phyloP scores from a whole-genome alignment of 345 rosid species.

The Firmiana major region DNA sequence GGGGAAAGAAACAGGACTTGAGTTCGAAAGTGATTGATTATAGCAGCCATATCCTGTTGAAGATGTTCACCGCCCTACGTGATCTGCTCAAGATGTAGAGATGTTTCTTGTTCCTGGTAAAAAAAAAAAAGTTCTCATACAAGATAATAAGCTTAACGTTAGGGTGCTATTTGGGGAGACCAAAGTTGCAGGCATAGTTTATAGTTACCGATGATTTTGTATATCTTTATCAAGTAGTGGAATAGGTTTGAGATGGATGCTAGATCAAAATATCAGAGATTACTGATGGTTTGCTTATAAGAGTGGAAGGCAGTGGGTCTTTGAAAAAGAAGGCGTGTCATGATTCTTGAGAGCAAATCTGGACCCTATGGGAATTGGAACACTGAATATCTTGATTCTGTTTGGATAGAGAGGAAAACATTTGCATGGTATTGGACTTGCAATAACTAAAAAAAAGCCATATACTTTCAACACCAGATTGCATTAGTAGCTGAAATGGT shows the following conservation, averaged over 20 bases:
- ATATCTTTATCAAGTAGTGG: background rate
- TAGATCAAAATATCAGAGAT: background rate
- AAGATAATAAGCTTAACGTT: constrained; percentile 2
- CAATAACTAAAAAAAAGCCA: too few species aligned
- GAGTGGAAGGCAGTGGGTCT: too few species aligned
- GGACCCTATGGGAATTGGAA: too few species aligned
- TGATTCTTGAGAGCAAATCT: too few species aligned
- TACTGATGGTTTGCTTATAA: background rate
- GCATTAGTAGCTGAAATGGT: too few species aligned
- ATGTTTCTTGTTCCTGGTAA: constrained; percentile 14
- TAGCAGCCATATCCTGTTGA: constrained; percentile 2
- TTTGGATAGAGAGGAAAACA: too few species aligned
- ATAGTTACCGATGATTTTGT: constrained; percentile 17
- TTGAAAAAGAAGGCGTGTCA: too few species aligned
- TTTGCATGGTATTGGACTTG: too few species aligned
- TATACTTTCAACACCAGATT: too few species aligned
- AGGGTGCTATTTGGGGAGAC: constrained; percentile 7
- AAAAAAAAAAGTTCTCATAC: background rate
- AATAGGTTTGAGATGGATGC: background rate
- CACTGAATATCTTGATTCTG: too few species aligned
- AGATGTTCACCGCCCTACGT: constrained; percentile 4
- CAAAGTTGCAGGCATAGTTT: background rate
- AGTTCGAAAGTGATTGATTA: constrained; percentile 6
- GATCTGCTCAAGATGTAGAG: constrained; percentile 24
- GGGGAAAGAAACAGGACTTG: constrained; percentile 10